Evolutionary conservation across 2,329 filamentous ascomycete genomes (phyloP), one percentile per base, ranked within the genome.

Genomic region (Colletotrichum sidae): DNA sequence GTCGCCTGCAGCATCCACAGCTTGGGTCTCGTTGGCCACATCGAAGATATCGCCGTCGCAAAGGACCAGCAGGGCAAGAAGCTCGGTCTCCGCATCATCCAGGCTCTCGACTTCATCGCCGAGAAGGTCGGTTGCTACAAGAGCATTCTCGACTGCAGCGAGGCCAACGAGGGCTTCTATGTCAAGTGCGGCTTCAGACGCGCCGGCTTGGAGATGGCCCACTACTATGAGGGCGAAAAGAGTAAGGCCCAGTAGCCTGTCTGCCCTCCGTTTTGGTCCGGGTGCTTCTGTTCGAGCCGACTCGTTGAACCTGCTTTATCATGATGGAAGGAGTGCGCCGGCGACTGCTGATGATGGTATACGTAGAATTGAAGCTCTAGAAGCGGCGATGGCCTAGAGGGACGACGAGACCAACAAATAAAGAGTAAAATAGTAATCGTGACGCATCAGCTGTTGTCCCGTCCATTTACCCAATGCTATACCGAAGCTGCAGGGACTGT

Each of bases 51-150:
- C 76, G 94, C 95, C 15, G 94, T 99, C 42, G 90, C 92, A 69
- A 94, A 94, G 80, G 92, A 96, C 73, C 94, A 98, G 81, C 96
- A 98, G 80, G 96, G 96, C 71, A 97, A 98, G 88, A 97, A 97
- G 82, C 85, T 98, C 47, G 96, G 96, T 5, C 82, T 97, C 74
- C 88, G 93, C 70, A 91, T 98, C 70, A 98, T 98, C 73, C 93
- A 98, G 81, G 94, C 95, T 8, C 86, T 99, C 75, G 94, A 98
- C 79, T 91, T 86, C 76, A 90, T 98, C 66, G 94, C 94, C 60
- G 89, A 93, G 76, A 88, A 93, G 76, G 90, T 96, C 63, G 96
- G 95, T 60, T 98, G 95, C 81, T 98, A 98, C 81, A 98, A 96
- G 90, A 94, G 90, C 70, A 98, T 99, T 71, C 87, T 98, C 69